phyloP scores from a whole-genome alignment of 176 grass and related monocot species.

The Phyllostachys edulis region DNA sequence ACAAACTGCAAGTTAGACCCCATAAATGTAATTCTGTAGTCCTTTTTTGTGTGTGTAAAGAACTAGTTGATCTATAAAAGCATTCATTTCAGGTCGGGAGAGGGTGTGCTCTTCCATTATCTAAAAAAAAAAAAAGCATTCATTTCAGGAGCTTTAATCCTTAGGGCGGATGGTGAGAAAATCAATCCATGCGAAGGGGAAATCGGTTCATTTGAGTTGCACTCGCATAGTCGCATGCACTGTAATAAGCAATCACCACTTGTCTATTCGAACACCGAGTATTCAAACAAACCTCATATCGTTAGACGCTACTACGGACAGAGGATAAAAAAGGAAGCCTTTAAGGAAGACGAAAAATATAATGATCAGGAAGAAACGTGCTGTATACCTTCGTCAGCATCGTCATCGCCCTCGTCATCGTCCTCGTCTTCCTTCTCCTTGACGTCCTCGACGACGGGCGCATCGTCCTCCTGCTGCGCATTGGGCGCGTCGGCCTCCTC shows the following conservation, averaged over 20 bases:
- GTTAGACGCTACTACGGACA: neutral
- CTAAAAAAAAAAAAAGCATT: too few relatives aligned
- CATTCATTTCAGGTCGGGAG: too few relatives aligned
- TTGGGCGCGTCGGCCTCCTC: neutral
- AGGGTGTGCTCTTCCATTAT: too few relatives aligned
- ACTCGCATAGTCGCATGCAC: neutral
- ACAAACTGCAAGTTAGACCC: neutral
- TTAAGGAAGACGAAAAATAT: neutral
- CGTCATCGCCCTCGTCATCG: constrained; percentile 26
- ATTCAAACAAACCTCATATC: neutral
- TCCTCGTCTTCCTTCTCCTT: constrained; percentile 53
- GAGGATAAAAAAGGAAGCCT: neutral
- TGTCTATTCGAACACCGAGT: neutral
- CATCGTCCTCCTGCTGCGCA: constrained; percentile 27
- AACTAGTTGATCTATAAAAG: too few relatives aligned
- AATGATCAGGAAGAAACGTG: neutral
- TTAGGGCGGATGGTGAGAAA: too few relatives aligned
- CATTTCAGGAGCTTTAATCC: too few relatives aligned
- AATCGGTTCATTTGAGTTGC: neutral
- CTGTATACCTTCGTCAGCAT: constrained; percentile 28
- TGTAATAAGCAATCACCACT: neutral
- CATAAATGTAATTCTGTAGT: neutral
- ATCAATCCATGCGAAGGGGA: neutral
- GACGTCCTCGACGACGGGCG: constrained; percentile 69
- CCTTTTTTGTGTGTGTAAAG: neutral